A percentile compares a stretch with the other conserved stretches of the same genome.
phyloP scores from a whole-genome alignment of 768 basidiomycete genomes.

The Boletus rubroflammeus region DNA sequence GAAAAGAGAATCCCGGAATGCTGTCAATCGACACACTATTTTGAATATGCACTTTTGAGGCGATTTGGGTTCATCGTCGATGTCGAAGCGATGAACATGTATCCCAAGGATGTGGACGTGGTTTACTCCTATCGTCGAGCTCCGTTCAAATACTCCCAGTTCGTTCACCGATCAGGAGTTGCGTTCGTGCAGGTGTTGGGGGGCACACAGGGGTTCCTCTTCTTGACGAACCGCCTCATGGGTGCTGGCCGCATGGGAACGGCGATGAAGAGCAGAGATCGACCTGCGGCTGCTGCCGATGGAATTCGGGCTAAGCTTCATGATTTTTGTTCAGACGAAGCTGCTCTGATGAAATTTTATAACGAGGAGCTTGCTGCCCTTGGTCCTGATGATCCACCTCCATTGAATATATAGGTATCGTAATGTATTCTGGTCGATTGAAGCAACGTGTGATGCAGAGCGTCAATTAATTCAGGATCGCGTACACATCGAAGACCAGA shows the following conservation, averaged over 20 bases:
- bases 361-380: conserved; percentile 61
- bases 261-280: conserved; percentile 51
- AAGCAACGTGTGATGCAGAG: conserved; percentile 8
- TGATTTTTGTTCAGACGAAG: conserved; percentile 61
- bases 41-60: conserved; percentile 74
- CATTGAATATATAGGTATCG: conserved; percentile 39
- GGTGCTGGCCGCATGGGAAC: conserved; percentile 62
- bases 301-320: conserved; percentile 57
- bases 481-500: conserved; percentile 5
- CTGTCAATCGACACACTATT: conserved; percentile 64
- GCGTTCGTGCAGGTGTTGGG: conserved; percentile 89
- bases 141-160: conserved; percentile 81
- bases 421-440: conserved; percentile 8
- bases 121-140: conserved; percentile 85
- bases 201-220: conserved; percentile 75
- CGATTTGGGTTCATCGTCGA: conserved; percentile 82
- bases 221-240: conserved; percentile 86
- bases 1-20: conserved; percentile 67
- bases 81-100: conserved; percentile 72
- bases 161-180: conserved; percentile 85
- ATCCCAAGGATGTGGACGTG: conserved; percentile 79
- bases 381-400: conserved; percentile 39
- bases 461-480: neutral
- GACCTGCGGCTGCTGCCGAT: conserved; percentile 57
- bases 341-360: conserved; percentile 61